Conservation (phyloP, 176 grass and related monocot species). For the Carex parvula region DNA sequence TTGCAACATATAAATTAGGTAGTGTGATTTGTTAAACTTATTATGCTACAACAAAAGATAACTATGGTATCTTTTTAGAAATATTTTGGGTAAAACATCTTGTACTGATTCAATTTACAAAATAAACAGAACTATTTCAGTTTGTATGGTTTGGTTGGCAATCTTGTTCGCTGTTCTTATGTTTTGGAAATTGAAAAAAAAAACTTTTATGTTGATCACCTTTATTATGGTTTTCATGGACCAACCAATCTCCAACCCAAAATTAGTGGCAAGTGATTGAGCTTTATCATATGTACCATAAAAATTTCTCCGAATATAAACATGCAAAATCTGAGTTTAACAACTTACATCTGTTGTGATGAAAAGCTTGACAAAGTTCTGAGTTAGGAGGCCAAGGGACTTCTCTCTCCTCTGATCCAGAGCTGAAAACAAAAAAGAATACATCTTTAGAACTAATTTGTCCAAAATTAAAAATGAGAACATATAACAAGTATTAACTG, state of each 20-base stretch:
- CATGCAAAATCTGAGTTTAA: neutral
- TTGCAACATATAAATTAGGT: neutral
- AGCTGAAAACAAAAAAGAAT: slow-evolving; percentile 22
- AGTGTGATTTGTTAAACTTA: neutral
- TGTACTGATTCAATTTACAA: neutral
- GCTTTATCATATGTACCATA: neutral
- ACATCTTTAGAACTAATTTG: neutral
- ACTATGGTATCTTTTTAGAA: neutral
- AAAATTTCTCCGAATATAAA: neutral
- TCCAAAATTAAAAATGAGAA: neutral
- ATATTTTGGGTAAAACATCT: neutral
- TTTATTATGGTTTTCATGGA: neutral
- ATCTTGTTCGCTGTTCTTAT: neutral
- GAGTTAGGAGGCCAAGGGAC: slow-evolving; percentile 73
- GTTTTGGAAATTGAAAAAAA: neutral
- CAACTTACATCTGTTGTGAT: slow-evolving; percentile 61
- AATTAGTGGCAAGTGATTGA: neutral
- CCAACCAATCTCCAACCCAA: neutral
- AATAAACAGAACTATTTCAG: neutral
- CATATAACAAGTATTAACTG: neutral
- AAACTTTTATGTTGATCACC: neutral
- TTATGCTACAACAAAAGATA: neutral
- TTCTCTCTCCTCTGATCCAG: slow-evolving; percentile 77
- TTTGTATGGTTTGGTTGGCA: neutral
- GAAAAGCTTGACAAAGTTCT: slow-evolving; percentile 95